These are phyloP conservation scores for Rhizopogon vinicolor DNA, from an alignment of 768 basidiomycete genomes.

Conservation along the genomic window DNA sequence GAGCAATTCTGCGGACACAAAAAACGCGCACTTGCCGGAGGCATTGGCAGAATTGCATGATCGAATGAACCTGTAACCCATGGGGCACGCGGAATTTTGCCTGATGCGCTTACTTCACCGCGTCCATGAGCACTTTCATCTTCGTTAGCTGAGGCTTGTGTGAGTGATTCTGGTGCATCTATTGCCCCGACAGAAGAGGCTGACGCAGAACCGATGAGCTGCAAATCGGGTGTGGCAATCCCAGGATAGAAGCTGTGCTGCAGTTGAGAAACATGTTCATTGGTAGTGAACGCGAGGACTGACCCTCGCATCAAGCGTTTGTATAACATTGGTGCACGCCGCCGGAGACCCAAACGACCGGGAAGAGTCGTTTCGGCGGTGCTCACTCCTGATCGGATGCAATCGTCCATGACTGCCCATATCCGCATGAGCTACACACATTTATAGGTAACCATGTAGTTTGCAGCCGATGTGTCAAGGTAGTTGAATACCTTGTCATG, in stretches of 20 bases:
- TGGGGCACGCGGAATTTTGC: constrained; percentile 20
- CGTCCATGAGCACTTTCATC: constrained; percentile 1
- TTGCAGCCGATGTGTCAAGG: constrained; percentile 1
- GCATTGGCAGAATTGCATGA: constrained; percentile 77
- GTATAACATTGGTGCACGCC: constrained; percentile 88
- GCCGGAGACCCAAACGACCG: constrained; percentile 72
- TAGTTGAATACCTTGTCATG: constrained; percentile 52
- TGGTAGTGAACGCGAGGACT: constrained; percentile 6
- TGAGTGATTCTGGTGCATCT: constrained; percentile 17
- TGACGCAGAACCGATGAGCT: constrained; percentile 29
- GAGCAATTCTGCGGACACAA: not conserved
- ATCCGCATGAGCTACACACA: constrained; percentile 57
- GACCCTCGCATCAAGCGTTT: constrained; percentile 87
- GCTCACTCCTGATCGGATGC: constrained; percentile 83
- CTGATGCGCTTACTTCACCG: constrained; percentile 1
- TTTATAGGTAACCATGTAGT: not conserved
- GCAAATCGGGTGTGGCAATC: constrained; percentile 31
- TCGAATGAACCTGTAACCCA: constrained; percentile 73
- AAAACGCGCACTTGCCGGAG: constrained; percentile 54
- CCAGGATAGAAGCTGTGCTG: constrained; percentile 44
- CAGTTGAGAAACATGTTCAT: constrained; percentile 10
- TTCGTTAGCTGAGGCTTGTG: not conserved
- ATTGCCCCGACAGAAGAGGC: constrained; percentile 14
- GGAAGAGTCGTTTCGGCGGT: constrained; percentile 77
- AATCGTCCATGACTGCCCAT: constrained; percentile 91